These are phyloP conservation scores for Periconia digitata DNA, from an alignment of 2,329 filamentous ascomycete genomes.

Conservation along the genomic window DNA sequence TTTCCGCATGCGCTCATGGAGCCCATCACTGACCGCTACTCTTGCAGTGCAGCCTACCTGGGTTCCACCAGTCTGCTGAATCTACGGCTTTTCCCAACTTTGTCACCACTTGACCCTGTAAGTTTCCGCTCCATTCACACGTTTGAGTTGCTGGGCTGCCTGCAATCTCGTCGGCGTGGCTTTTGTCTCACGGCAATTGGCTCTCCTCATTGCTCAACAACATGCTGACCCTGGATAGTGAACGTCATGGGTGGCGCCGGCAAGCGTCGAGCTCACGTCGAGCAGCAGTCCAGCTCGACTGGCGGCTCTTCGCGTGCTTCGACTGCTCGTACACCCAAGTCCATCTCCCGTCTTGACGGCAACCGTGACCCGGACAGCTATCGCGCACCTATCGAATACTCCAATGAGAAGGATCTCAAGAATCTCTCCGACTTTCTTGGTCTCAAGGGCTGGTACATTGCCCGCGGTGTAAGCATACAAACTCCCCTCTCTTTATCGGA, in stretches of 20 bases:
- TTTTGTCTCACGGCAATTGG: neutral
- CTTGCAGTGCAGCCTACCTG: too few species aligned
- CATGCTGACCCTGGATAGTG: constrained; percentile 24
- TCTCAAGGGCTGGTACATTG: constrained; percentile 35
- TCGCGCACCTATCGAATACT: constrained; percentile 24
- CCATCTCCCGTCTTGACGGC: constrained; percentile 36
- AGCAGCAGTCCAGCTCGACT: constrained; percentile 29
- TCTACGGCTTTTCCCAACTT: too few species aligned
- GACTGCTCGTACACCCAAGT: constrained; percentile 27
- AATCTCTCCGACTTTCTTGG: constrained; percentile 42
- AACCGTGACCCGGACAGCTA: constrained; percentile 31
- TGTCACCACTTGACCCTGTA: too few species aligned
- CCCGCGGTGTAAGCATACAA: constrained; percentile 41
- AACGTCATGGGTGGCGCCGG: constrained; percentile 41
- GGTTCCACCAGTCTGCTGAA: too few species aligned
- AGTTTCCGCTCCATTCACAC: constrained; percentile 1
- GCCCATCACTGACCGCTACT: too few species aligned
- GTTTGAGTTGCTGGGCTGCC: too few species aligned
- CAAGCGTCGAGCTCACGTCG: constrained; percentile 36
- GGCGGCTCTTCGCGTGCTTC: constrained; percentile 28
- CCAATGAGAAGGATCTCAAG: constrained; percentile 30
- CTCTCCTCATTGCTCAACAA: too few species aligned
- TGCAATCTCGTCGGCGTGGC: neutral
- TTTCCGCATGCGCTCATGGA: too few species aligned
- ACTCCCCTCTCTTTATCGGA: constrained; percentile 5